Conservation (phyloP, 495 filamentous ascomycete species). For the Daldinia concentrica region DNA sequence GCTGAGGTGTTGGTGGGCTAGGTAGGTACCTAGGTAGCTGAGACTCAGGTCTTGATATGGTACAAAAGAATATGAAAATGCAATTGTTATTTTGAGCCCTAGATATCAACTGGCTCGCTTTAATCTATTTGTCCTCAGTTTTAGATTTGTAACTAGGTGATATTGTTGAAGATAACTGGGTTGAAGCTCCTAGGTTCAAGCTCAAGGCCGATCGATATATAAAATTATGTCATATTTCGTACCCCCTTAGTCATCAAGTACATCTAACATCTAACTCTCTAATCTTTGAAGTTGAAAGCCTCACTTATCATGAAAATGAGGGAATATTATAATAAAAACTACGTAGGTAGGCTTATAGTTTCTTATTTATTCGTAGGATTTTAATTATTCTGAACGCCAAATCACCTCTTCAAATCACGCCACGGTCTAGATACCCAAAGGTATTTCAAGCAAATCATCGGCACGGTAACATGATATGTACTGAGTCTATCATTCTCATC, state of each 20-base stretch:
- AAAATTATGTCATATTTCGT: constrained; percentile 39
- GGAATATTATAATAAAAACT: background rate
- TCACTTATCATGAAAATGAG: too few relatives aligned
- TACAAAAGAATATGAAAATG: background rate
- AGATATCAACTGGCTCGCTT: background rate
- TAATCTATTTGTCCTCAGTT: background rate
- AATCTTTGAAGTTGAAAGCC: background rate
- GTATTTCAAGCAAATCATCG: background rate
- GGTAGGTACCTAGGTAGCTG: background rate
- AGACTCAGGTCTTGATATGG: background rate
- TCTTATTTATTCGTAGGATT: background rate
- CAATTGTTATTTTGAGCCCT: too few relatives aligned
- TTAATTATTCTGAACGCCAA: background rate
- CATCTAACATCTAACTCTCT: background rate
- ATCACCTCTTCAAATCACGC: too few relatives aligned
- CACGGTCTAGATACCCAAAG: too few relatives aligned
- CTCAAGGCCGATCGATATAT: background rate
- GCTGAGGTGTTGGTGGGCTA: background rate
- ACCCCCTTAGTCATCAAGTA: constrained; percentile 23
- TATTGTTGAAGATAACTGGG: background rate
- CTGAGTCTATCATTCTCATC: constrained; percentile 8
- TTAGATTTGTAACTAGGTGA: background rate
- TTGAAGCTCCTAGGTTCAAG: background rate
- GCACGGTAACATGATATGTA: background rate
- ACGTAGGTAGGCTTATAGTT: background rate